Conservation (phyloP, 495 filamentous ascomycete species). For the Xylaria intraflava region DNA sequence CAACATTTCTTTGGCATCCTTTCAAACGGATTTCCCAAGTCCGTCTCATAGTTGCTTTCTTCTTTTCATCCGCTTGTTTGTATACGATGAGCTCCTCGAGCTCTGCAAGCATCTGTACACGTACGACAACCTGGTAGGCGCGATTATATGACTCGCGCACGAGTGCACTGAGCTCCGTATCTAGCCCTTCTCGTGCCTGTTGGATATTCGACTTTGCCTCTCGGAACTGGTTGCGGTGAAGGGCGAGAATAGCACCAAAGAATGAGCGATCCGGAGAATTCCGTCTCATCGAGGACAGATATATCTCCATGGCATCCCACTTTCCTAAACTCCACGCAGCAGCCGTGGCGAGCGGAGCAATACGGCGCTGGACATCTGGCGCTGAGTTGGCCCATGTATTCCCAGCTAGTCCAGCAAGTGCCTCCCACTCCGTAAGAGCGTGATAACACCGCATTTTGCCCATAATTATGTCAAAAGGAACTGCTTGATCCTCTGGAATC, state of each 20-base stretch:
- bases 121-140: conserved; percentile 90
- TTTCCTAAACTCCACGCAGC: conserved; percentile 96
- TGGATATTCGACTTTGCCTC: conserved; percentile 80
- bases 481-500: conserved; percentile 48
- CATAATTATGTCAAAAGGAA: conserved; percentile 89
- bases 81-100: conserved; percentile 97
- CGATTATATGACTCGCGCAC: conserved; percentile 95
- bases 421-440: conserved; percentile 94
- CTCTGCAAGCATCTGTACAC: conserved; percentile 97
- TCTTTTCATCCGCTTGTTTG: conserved; percentile 84
- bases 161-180: conserved; percentile 88
- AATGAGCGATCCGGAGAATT: conserved; percentile 90
- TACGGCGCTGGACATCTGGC: conserved; percentile 73
- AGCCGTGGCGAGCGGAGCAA: conserved; percentile 88
- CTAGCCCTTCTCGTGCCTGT: conserved; percentile 84
- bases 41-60: conserved; percentile 79
- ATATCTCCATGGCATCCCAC: conserved; percentile 97
- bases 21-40: conserved; percentile 95
- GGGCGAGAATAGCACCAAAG: conserved; percentile 88
- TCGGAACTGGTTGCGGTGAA: conserved; percentile 92
- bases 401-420: conserved; percentile 76
- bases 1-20: conserved; percentile 93
- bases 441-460: conserved; percentile 99
- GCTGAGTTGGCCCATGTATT: conserved; percentile 88
- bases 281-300: conserved; percentile 88